Percentiles rank a stretch among this genome's conserved stretches.
Evolutionary conservation across 495 filamentous ascomycete species (phyloP).

Genomic region (Aspergillus ellipticus): DNA sequence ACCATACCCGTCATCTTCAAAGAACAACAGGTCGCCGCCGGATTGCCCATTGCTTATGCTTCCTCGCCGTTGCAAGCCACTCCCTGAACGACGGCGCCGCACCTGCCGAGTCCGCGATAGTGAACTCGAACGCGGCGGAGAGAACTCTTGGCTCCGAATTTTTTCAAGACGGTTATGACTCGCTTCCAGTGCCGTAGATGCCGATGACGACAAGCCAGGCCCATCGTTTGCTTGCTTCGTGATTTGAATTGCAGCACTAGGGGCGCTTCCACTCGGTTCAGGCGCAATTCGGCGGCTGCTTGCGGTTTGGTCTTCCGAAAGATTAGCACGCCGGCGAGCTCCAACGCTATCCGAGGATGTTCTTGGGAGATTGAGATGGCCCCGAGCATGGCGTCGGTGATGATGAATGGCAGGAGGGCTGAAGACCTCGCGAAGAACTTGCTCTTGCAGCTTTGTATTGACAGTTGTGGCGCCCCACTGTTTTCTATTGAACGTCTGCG

Average conservation of each 20-base stretch:
- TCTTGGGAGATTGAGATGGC: constrained; percentile 54
- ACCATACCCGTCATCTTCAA: constrained; percentile 81
- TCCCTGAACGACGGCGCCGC: constrained; percentile 72
- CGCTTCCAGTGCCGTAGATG: constrained; percentile 39
- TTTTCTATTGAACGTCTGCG: constrained; percentile 14
- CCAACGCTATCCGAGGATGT: constrained; percentile 36
- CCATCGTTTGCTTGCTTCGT: constrained; percentile 21
- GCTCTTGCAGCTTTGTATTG: constrained; percentile 81
- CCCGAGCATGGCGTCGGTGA: constrained; percentile 57
- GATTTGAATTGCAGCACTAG: constrained; percentile 32
- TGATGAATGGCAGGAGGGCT: constrained; percentile 73
- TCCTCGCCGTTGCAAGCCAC: constrained; percentile 65
- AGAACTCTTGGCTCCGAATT: constrained; percentile 27
- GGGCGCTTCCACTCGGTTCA: constrained; percentile 14
- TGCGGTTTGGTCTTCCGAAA: constrained; percentile 31
- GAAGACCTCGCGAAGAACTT: constrained; percentile 94
- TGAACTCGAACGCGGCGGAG: constrained; percentile 30
- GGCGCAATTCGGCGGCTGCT: constrained; percentile 20
- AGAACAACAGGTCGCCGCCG: constrained; percentile 73
- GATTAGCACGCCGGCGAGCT: constrained; percentile 27
- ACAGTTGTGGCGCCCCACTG: constrained; percentile 95
- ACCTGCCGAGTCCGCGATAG: constrained; percentile 29
- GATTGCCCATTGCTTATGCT: constrained; percentile 57
- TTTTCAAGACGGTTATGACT: constrained; percentile 34
- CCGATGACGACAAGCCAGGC: constrained; percentile 39